Evolutionary conservation across 23 red algal genomes (phyloP), one percentile per base, ranked within the genome.

Genomic region (Gracilariopsis chorda): DNA sequence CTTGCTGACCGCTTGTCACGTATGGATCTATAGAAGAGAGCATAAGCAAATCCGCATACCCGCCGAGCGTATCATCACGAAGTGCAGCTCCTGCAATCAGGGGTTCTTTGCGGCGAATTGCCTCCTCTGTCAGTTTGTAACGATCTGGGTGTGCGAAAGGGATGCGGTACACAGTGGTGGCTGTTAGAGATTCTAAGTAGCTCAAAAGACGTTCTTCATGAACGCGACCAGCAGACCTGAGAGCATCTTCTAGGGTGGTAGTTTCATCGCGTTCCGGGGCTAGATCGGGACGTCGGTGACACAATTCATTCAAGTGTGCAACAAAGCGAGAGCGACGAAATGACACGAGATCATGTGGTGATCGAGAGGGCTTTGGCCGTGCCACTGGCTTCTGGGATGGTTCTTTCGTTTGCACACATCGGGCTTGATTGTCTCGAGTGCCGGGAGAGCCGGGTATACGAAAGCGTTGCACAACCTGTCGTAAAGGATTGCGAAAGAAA

Each of bases 281-380:
- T 13, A 28, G 57, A 23, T 33, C 23, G 23, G 33, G 4, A 19
- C 32, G 40, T 14, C 88, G 88, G 35, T 21, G 57, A 51, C 41
- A 35, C 10, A 94, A 48, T 43, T 94, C 83, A 48, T 87, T 87
- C 1, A 94, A 62, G 56, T 88, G 74, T 9, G 83, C 74, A 4
- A 80, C 84, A 39, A 84, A 94, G 12, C 73, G 92, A 48, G 81
- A 86, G 61, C 92, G 92, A 59, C 84, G 84, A 49, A 88, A 89
- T 34, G 40, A 27, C 4, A 94, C 43, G 10, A 94, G 74, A 58
- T 86, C 57, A 30, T 57, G 57, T 13, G 92, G 92, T n/a, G 72
- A 37, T n/a, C 83, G 75, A 27, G 70, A 60, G 61, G 67, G 67
- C 12, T 32, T 73, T 19, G 37, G 47, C 47, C 17, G 67, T 20